phyloP scores from a whole-genome alignment of 192 early-diverging fungal genomes.

The Coemansia umbellata region DNA sequence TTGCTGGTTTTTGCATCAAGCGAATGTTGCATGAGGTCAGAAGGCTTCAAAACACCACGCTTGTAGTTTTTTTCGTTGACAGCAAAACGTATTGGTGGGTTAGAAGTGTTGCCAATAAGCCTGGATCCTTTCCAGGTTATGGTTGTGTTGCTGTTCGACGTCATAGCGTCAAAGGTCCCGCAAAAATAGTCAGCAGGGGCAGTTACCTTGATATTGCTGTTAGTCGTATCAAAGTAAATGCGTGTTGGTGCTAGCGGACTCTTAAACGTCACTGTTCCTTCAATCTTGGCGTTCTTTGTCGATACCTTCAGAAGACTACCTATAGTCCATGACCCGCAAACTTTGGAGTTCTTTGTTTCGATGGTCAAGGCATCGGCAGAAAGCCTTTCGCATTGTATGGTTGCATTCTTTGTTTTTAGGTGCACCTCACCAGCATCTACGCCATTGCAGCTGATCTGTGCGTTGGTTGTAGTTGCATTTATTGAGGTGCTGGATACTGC shows the following conservation, averaged over 20 bases:
- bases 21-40: too few species aligned
- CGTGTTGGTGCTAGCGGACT: neutral
- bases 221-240: conserved; percentile 12
- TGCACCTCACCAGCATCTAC: conserved; percentile 6
- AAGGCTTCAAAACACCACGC: neutral
- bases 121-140: conserved; percentile 1
- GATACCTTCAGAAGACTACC: conserved; percentile 3
- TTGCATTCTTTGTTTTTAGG: conserved; percentile 16
- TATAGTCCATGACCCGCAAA: conserved; percentile 20
- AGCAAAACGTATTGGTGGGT: neutral
- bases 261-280: conserved; percentile 5
- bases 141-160: conserved; percentile 8
- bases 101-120: neutral
- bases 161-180: conserved; percentile 20
- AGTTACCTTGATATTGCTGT: conserved; percentile 14
- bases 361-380: conserved; percentile 6
- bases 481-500: conserved; percentile 5
- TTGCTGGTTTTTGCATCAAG: too few species aligned
- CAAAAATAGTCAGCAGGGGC: conserved; percentile 18
- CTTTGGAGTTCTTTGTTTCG: conserved; percentile 13
- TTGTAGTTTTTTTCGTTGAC: neutral
- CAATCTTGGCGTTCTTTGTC: conserved; percentile 21
- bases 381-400: conserved; percentile 4
- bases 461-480: conserved; percentile 10
- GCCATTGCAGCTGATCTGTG: conserved; percentile 10